A percentile compares a stretch with the other conserved stretches of the same genome.
These are phyloP conservation scores for Phytophthora sp. DNA, from an alignment of 352 stramenopile species.

Conservation along the genomic window DNA sequence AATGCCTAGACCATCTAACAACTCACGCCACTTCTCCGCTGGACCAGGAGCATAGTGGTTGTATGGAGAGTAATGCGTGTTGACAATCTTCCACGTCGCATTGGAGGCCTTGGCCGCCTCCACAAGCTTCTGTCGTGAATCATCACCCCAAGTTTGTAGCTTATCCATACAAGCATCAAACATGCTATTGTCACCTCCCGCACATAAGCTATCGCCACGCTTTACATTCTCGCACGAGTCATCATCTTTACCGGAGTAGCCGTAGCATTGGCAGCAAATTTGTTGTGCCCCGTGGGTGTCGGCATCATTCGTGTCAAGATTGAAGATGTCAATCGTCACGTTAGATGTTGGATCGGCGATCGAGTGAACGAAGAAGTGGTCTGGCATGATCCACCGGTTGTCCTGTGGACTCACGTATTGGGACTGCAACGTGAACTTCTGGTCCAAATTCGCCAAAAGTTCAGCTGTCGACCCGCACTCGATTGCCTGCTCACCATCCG, in stretches of 20 bases:
- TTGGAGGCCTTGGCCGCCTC: slow-evolving; percentile 64
- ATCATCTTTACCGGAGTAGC: slow-evolving; percentile 64
- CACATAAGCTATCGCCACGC: slow-evolving; percentile 54
- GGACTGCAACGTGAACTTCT: slow-evolving; percentile 78
- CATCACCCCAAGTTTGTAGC: slow-evolving; percentile 59
- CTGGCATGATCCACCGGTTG: slow-evolving; percentile 82
- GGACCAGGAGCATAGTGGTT: slow-evolving; percentile 68
- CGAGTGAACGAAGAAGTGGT: slow-evolving; percentile 85
- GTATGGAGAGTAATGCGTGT: slow-evolving; percentile 85
- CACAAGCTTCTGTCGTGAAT: slow-evolving; percentile 58
- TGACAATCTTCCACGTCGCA: slow-evolving; percentile 85
- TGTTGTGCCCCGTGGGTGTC: slow-evolving; percentile 67
- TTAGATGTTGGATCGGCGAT: slow-evolving; percentile 59
- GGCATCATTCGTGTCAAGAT: slow-evolving; percentile 83
- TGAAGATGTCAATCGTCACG: slow-evolving; percentile 87
- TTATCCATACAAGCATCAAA: slow-evolving; percentile 79
- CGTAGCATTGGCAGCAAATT: slow-evolving; percentile 86
- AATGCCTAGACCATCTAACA: slow-evolving; percentile 59
- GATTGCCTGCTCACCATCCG: slow-evolving; percentile 38
- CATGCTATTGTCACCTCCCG: slow-evolving; percentile 59
- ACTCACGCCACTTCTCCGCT: slow-evolving; percentile 56
- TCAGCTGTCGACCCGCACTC: slow-evolving; percentile 54
- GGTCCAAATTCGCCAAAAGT: slow-evolving; percentile 55
- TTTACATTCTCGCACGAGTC: slow-evolving; percentile 58
- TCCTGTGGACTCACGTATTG: slow-evolving; percentile 81